phyloP scores from a whole-genome alignment of 108 stramenopile genomes.

The Nannochloropsis salina region DNA sequence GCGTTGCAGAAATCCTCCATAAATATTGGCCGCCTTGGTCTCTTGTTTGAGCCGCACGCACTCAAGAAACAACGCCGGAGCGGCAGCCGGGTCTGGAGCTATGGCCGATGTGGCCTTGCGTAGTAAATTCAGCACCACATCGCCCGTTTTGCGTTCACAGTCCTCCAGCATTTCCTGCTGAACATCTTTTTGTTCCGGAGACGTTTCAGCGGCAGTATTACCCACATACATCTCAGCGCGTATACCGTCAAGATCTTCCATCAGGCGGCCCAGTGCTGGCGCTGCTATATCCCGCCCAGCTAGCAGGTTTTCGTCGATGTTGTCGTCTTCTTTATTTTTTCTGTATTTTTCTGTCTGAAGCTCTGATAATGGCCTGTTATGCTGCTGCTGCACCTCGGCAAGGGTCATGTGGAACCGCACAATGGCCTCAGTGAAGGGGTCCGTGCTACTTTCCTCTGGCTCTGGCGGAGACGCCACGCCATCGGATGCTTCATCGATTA shows the following conservation, averaged over 20 bases:
- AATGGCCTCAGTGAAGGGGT: neutral
- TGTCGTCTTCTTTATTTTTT: neutral
- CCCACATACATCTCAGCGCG: slow-evolving; percentile 17
- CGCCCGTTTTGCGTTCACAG: neutral
- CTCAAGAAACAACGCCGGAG: neutral
- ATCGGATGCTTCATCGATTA: no score
- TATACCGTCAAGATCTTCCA: neutral
- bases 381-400: neutral
- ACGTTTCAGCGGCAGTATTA: neutral
- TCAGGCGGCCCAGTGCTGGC: neutral
- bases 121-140: neutral
- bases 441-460: neutral
- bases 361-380: neutral
- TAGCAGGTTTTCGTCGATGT: neutral
- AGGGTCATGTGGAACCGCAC: neutral
- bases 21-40: neutral
- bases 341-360: no score
- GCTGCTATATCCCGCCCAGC: neutral
- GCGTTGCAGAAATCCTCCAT: slow-evolving; percentile 14
- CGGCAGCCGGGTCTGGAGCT: slow-evolving; percentile 2
- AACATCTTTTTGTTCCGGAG: neutral
- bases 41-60: slow-evolving; percentile 13
- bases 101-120: slow-evolving; percentile 17
- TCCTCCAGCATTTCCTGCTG: slow-evolving; percentile 1
- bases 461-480: no score